A percentile compares a stretch with the other conserved stretches of the same genome.
Conservation (phyloP, 1,284 basidiomycete species). For the Tilletia indica region DNA sequence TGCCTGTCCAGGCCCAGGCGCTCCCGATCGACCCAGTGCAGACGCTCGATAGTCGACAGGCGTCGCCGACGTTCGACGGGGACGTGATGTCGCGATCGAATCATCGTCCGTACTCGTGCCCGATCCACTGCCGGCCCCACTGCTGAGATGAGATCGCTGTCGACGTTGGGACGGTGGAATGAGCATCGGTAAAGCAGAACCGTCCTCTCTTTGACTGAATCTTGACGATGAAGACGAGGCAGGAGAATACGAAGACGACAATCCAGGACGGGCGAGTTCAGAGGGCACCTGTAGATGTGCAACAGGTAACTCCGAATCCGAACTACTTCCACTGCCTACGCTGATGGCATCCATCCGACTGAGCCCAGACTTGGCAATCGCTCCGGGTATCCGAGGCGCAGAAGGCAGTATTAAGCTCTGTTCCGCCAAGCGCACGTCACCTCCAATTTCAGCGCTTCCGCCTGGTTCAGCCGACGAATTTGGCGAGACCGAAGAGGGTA, state of each 20-base stretch:
- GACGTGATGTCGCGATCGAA: constrained; percentile 1
- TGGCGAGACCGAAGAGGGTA: background rate
- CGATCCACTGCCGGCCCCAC: background rate
- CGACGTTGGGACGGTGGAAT: no score
- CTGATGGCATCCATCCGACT: constrained; percentile 10
- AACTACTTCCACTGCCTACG: background rate
- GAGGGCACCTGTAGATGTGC: background rate
- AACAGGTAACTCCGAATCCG: constrained; percentile 5
- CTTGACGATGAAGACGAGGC: no score
- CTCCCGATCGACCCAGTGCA: constrained; percentile 11
- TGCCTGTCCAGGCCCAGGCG: background rate
- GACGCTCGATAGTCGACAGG: constrained; percentile 7
- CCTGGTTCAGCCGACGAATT: no score
- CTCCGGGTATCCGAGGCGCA: background rate
- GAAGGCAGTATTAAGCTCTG: background rate
- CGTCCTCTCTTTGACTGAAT: no score
- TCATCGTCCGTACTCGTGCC: constrained; percentile 6
- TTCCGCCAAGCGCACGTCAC: background rate
- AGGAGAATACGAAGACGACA: no score
- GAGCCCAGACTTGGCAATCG: constrained; percentile 1
- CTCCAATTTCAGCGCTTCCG: no score
- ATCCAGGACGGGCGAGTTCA: no score
- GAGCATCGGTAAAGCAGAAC: no score
- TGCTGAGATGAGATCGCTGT: no score
- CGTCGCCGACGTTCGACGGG: constrained; percentile 1